These are phyloP conservation scores for Clavaria fumosa DNA, from an alignment of 768 basidiomycete genomes.

Conservation along the genomic window DNA sequence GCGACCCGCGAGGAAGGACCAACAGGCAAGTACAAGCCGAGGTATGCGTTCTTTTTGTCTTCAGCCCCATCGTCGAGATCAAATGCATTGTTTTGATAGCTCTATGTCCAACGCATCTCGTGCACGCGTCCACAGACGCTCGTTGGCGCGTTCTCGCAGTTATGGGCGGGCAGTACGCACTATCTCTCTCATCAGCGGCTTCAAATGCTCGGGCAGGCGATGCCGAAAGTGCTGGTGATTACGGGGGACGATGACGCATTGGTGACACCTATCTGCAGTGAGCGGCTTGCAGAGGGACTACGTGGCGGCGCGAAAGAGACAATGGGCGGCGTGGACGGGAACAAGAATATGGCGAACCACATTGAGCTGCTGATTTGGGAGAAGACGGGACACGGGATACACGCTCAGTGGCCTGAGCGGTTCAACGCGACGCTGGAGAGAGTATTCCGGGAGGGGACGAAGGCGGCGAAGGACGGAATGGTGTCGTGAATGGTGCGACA, in stretches of 20 bases:
- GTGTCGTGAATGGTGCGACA: too few relatives aligned
- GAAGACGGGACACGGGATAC: slow-evolving; percentile 48
- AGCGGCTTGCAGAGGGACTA: too few relatives aligned
- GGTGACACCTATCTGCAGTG: too few relatives aligned
- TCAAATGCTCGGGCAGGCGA: slow-evolving; percentile 30
- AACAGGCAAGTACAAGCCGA: slow-evolving; percentile 45
- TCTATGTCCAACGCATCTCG: too few relatives aligned
- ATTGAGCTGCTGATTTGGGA: slow-evolving; percentile 40
- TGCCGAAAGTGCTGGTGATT: slow-evolving; percentile 55
- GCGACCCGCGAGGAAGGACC: slow-evolving; percentile 41
- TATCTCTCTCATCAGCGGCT: slow-evolving; percentile 35
- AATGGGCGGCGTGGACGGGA: slow-evolving; percentile 34
- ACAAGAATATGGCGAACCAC: slow-evolving; percentile 46
- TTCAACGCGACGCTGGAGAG: slow-evolving; percentile 45
- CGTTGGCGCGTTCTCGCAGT: slow-evolving; percentile 54
- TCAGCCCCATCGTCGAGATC: too few relatives aligned
- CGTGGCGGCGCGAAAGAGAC: too few relatives aligned
- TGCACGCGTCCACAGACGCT: slow-evolving; percentile 47
- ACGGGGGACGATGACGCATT: slow-evolving; percentile 55
- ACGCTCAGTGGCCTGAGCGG: slow-evolving; percentile 29
- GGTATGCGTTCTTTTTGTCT: slow-evolving; percentile 19
- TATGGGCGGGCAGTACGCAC: slow-evolving; percentile 53
- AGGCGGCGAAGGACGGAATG: too few relatives aligned
- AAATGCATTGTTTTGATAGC: too few relatives aligned
- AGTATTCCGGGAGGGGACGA: slow-evolving; percentile 40